Evolutionary conservation across 805 yeast genomes (phyloP).

Genomic region (Pichia nakasei): DNA sequence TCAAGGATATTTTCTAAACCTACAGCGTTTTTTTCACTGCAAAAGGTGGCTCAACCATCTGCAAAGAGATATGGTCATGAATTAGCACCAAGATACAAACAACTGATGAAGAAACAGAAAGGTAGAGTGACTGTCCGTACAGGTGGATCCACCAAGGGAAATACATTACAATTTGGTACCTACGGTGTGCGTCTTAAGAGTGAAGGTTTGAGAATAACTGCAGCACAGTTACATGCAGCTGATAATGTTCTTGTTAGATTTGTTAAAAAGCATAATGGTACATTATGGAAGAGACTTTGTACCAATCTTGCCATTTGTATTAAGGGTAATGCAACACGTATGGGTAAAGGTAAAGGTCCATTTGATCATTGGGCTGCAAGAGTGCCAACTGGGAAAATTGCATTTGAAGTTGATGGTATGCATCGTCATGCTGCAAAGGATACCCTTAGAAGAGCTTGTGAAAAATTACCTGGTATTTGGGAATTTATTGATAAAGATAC

Average conservation of each 20-base stretch:
- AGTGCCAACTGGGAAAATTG: conserved; percentile 89
- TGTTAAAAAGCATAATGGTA: conserved; percentile 70
- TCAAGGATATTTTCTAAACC: conserved; percentile 2
- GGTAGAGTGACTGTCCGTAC: conserved; percentile 92
- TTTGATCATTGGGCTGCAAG: conserved; percentile 96
- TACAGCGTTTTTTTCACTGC: neutral
- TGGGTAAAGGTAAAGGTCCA: conserved; percentile 99
- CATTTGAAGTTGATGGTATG: conserved; percentile 69
- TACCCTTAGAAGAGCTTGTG: conserved; percentile 82
- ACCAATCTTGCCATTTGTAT: conserved; percentile 87
- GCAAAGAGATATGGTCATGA: conserved; percentile 41
- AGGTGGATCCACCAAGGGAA: conserved; percentile 90
- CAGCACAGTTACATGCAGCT: conserved; percentile 85
- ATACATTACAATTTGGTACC: conserved; percentile 69
- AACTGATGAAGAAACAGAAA: conserved; percentile 71
- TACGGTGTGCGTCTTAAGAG: conserved; percentile 82
- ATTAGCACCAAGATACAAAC: conserved; percentile 66
- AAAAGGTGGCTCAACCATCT: neutral
- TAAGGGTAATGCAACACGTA: conserved; percentile 97
- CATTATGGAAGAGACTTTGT: conserved; percentile 69
- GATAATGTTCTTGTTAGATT: conserved; percentile 78
- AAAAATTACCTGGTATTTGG: conserved; percentile 84
- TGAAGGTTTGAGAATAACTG: conserved; percentile 81
- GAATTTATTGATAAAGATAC: conserved; percentile 67
- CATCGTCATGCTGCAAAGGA: conserved; percentile 89